Conservation (phyloP, 2,329 filamentous ascomycete species). For the Epichloe brachyelytri region DNA sequence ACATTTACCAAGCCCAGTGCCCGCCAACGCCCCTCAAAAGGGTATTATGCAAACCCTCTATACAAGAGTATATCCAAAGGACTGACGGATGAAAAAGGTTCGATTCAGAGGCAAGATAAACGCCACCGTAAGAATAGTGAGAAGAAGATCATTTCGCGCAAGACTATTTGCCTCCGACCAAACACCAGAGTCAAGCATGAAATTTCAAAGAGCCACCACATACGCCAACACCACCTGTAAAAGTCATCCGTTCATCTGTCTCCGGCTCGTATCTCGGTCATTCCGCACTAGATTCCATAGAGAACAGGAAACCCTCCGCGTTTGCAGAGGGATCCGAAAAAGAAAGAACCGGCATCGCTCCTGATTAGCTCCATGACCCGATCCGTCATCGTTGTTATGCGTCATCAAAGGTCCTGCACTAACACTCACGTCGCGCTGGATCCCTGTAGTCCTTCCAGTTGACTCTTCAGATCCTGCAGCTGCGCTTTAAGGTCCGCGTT, state of each 20-base stretch:
- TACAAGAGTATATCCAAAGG: not conserved
- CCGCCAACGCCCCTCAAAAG: not conserved
- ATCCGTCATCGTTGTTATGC: not conserved
- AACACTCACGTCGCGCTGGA: not conserved
- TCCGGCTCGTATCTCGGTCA: no score
- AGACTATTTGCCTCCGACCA: not conserved
- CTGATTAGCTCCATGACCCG: not conserved
- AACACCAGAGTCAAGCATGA: not conserved
- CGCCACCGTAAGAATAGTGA: not conserved
- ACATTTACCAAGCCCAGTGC: not conserved
- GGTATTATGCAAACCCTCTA: not conserved
- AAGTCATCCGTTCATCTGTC: not conserved
- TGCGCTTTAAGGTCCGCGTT: conserved; percentile 54
- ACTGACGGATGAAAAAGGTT: not conserved
- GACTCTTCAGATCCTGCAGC: conserved; percentile 25
- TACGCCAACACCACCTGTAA: not conserved
- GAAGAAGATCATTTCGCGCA: not conserved
- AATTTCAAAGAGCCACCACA: not conserved
- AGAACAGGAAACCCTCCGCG: no score
- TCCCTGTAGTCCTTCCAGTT: conserved; percentile 14
- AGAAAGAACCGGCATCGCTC: not conserved
- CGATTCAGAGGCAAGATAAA: not conserved
- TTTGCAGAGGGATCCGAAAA: not conserved
- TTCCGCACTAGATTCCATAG: no score
- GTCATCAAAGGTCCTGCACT: no score